Conservation (phyloP, 148 eudicot species). For the Amaranthus cruentus region DNA sequence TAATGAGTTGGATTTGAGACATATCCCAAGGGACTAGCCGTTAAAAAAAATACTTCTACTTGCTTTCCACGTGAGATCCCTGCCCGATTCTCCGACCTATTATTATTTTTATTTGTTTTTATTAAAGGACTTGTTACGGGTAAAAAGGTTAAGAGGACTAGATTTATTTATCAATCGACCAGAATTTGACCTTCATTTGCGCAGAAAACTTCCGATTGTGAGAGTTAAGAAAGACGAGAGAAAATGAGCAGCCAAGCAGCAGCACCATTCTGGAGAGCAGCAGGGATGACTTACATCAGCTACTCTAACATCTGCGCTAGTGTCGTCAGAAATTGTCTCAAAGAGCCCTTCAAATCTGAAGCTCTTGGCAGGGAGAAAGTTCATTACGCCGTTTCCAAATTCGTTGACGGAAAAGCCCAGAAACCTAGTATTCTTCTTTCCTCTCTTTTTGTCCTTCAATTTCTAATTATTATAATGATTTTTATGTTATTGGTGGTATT, state of each 20-base stretch:
- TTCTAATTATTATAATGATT: neutral
- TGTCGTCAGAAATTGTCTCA: slow-evolving; percentile 81
- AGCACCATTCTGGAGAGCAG: slow-evolving; percentile 89
- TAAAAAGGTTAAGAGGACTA: no score
- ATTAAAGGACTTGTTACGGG: no score
- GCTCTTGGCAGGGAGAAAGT: slow-evolving; percentile 70
- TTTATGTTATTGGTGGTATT: neutral
- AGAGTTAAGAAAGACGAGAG: neutral
- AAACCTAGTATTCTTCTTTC: slow-evolving; percentile 49
- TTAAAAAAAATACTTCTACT: no score
- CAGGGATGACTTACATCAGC: slow-evolving; percentile 94
- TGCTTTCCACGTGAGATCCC: no score
- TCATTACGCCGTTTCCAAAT: slow-evolving; percentile 67
- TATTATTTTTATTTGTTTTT: no score
- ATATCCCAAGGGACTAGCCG: no score
- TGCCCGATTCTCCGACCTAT: no score
- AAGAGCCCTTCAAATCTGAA: slow-evolving; percentile 76
- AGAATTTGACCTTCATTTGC: neutral
- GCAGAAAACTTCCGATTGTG: neutral
- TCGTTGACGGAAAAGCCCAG: slow-evolving; percentile 64
- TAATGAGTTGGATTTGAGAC: no score
- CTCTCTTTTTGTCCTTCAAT: neutral
- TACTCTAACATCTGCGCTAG: slow-evolving; percentile 89
- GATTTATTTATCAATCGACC: no score
- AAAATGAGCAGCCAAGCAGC: slow-evolving; percentile 46